Evolutionary conservation across 345 rosid species (phyloP), one percentile per base, ranked within the genome.

Genomic region (Cardamine resedifolia): DNA sequence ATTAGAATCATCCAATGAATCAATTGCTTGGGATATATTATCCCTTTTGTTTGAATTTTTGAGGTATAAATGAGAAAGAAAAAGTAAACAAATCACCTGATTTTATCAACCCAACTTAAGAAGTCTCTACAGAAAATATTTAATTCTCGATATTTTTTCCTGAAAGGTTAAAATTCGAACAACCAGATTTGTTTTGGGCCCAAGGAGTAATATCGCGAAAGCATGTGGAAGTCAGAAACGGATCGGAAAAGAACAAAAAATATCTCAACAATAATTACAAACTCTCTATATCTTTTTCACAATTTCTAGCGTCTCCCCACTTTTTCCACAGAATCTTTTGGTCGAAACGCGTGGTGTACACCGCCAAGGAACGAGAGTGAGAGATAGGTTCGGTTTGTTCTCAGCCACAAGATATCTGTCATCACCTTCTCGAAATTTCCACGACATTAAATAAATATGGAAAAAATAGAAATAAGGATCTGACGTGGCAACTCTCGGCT

Each of bases 331-430:
- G 7, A 48, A 38, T 45, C 16, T 41, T 36, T 23, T 2, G 10
- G 63, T 19, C 6, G 27, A 39, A 11, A 28, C 74, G 69, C 74
- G 74, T 75, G 50, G 24, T 5, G 14, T 8, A 19, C 49, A 74
- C 53, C 2, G 1, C 9, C 2, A 16, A 23, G 9, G 3, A 43
- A 3, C 63, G 68, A 48, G 73, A 26, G 68, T 68, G 78, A 51
- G 26, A 7, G 47, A 1, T 31, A 4, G n/a, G 3, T 58, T 30
- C 27, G 26, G 55, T 33, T 39, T 61, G 27, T 74, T 84, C 82
- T 77, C 75, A 80, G 86, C 92, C 92, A 84, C 90, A 77, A 78
- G 83, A 78, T 75, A 47, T 62, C 68, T 47, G 51, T 44, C 57
- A 16, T 44, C 57, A 16, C 57, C 82, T 81, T 87, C 86, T 80